Base-by-base conservation (phyloP, 139 green algal genomes). In the Chloropicon primus region DNA sequence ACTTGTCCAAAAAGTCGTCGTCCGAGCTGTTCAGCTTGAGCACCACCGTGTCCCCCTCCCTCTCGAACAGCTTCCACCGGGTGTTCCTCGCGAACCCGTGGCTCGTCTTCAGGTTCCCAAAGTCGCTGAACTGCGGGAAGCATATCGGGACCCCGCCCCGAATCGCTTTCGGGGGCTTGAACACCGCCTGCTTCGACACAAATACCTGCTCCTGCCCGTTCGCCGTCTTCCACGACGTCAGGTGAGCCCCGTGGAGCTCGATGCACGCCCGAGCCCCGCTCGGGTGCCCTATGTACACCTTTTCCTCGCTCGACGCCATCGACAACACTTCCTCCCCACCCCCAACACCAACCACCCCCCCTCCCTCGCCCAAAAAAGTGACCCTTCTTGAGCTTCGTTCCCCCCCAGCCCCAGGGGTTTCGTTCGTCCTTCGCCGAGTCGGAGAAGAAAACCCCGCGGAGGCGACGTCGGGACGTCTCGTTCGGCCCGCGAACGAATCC, bases 71-170 rank as follows among this genome's bases (percentile, higher is more conserved):
- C 28, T n/a, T 2, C 75, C 75, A 80, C 25, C 24, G 25, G 24
- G 41, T 71, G 28, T 96, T 97, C 41, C 92, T 87, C 0, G 88
- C 92, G 83, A 97, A 97, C 73, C 92, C 92, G 71, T 97, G 92
- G 83, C 91, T 84, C 0, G 53, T 29, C 27, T 81, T 53, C n/a
- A 91, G 74, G 0, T 81, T 86, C 0, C 92, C 92, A 71, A 97
- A 83, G 72, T 91, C 86, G 74, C 84, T 84, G 83, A 97, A 96
- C 79, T 97, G 92, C 0, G 88, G 92, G 27, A 91, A 97, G 87
- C 92, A 97, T 2, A 97, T 78, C 0, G 92, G 92, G 21, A 94
- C 80, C 1, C 92, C 92, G 24, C 92, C 92, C 27, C 89, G 80
- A 78, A 96, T 96, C 1, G 92, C 92, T 78, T 94, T 96, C 2